A percentile compares a stretch with the other conserved stretches of the same genome.
phyloP scores from a whole-genome alignment of 2,329 filamentous ascomycete species.

The Aphanoascus verrucosus region DNA sequence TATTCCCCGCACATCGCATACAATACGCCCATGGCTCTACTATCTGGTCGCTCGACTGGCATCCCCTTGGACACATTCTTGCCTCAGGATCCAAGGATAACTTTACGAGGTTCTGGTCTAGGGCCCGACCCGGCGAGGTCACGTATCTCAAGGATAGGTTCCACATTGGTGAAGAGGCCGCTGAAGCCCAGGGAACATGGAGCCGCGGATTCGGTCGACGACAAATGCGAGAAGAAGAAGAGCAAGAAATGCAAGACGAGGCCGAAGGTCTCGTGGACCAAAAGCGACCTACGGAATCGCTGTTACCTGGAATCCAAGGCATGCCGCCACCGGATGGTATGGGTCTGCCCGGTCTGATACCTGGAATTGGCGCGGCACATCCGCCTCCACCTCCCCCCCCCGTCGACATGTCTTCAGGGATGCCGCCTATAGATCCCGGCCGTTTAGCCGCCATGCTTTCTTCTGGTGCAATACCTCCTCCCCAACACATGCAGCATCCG shows the following conservation, averaged over 20 bases:
- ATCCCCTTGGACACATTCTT: constrained; percentile 88
- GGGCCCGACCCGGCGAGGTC: constrained; percentile 76
- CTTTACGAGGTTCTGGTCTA: constrained; percentile 93
- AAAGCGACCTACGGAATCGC: constrained; percentile 56
- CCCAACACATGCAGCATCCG: constrained; percentile 3
- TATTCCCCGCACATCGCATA: constrained; percentile 79
- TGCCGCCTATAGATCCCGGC: constrained; percentile 41
- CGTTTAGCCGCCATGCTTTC: constrained; percentile 35
- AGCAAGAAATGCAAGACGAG: constrained; percentile 87
- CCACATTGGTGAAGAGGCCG: constrained; percentile 87
- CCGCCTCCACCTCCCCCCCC: constrained; percentile 22
- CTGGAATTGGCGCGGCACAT: constrained; percentile 39
- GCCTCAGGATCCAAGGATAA: constrained; percentile 94
- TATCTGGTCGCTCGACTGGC: constrained; percentile 97
- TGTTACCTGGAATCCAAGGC: constrained; percentile 44
- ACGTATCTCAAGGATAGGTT: constrained; percentile 81
- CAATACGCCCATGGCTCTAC: constrained; percentile 86
- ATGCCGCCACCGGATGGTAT: constrained; percentile 46
- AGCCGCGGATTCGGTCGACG: constrained; percentile 67
- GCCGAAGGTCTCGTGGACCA: constrained; percentile 88
- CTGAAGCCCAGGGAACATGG: constrained; percentile 91
- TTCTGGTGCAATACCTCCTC: constrained; percentile 13
- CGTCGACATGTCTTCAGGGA: constrained; percentile 24
- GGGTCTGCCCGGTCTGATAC: constrained; percentile 33
- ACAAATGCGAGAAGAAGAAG: constrained; percentile 81